Evolutionary conservation across 208 protist species (phyloP).

Genomic region (Acanthamoeba culbertsoni): DNA sequence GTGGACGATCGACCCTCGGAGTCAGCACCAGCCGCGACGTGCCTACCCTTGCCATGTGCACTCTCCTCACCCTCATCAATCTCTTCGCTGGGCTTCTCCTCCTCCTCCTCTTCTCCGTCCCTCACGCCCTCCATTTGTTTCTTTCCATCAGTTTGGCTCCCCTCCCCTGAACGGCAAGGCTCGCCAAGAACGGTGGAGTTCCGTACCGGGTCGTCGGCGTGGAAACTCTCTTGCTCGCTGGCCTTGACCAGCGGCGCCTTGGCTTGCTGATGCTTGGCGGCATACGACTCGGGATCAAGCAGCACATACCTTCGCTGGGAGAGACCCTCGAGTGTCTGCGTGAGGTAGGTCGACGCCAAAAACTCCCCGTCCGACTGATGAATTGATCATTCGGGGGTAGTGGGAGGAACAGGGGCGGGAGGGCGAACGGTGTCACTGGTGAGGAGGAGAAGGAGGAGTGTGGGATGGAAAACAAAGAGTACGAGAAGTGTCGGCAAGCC

Average conservation of each 20-base stretch:
- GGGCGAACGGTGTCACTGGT: no score
- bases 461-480: neutral
- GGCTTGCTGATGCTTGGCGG: neutral
- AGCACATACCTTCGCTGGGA: neutral
- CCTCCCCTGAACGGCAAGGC: no score
- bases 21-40: neutral
- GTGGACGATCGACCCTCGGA: neutral
- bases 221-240: neutral
- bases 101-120: neutral
- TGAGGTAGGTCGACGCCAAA: neutral
- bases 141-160: no score
- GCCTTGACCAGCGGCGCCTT: neutral
- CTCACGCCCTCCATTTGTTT: no score
- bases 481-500: neutral
- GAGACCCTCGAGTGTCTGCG: neutral
- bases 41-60: neutral
- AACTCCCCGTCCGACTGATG: neutral
- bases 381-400: neutral
- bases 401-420: no score
- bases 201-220: no score
- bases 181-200: no score
- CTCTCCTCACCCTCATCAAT: neutral
- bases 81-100: neutral
- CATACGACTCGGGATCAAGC: neutral
- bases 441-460: neutral